Evolutionary conservation across 2,329 filamentous ascomycete genomes (phyloP).

Genomic region (Didymella glomerata): DNA sequence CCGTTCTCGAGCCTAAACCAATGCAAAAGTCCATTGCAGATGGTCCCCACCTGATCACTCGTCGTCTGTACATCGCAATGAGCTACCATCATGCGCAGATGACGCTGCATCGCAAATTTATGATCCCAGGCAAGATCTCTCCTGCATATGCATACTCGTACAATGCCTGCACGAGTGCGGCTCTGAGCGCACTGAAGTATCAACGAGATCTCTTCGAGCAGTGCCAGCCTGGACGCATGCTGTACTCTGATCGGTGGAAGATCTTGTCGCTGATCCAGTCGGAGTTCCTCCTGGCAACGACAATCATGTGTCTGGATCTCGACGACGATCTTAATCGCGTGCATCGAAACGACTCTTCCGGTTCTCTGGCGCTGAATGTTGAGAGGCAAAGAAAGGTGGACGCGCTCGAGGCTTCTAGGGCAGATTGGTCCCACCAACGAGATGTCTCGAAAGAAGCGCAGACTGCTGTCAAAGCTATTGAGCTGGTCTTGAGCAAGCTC

Average conservation of each 20-base stretch:
- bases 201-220: conserved; percentile 62
- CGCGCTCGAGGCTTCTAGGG: neutral
- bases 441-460: neutral
- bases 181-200: conserved; percentile 58
- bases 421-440: neutral
- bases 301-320: conserved; percentile 59
- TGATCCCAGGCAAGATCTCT: conserved; percentile 53
- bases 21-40: conserved; percentile 58
- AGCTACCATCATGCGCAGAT: conserved; percentile 61
- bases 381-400: neutral
- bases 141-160: conserved; percentile 54
- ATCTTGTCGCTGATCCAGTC: conserved; percentile 56
- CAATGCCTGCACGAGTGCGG: conserved; percentile 57
- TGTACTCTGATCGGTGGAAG: conserved; percentile 56
- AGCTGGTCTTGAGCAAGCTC: neutral
- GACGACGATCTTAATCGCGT: conserved; percentile 27
- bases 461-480: neutral
- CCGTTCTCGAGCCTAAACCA: conserved; percentile 48
- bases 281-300: conserved; percentile 60
- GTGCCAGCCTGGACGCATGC: conserved; percentile 38
- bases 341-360: neutral
- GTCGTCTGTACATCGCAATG: conserved; percentile 61
- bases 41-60: conserved; percentile 60
- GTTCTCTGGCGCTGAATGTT: neutral
- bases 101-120: conserved; percentile 63